Percentiles rank a stretch among this genome's conserved stretches.
phyloP scores from a whole-genome alignment of 1,284 basidiomycete species.

The Exsudoporus floridanus region DNA sequence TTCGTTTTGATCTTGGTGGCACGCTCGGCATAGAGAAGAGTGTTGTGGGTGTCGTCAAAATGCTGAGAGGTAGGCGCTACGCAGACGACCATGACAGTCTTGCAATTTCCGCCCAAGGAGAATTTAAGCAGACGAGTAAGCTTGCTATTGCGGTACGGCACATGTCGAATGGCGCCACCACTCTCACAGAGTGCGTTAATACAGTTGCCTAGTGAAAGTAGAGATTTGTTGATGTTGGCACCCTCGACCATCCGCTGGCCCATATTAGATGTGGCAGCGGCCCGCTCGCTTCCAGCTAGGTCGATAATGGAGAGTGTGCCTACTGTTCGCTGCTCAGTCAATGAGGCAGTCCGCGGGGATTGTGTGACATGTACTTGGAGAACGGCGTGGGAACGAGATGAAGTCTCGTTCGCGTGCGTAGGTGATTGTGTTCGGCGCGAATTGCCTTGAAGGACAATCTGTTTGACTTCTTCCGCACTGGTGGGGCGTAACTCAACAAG shows the following conservation, averaged over 20 bases:
- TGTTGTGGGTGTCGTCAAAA: slow-evolving; percentile 97
- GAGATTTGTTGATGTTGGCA: slow-evolving; percentile 96
- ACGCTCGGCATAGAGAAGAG: slow-evolving; percentile 91
- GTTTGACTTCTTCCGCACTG: slow-evolving; percentile 88
- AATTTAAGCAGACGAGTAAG: slow-evolving; percentile 95
- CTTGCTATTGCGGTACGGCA: slow-evolving; percentile 96
- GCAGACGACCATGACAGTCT: slow-evolving; percentile 98
- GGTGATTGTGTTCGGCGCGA: slow-evolving; percentile 85
- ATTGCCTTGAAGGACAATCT: slow-evolving; percentile 88
- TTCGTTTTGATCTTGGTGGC: slow-evolving; percentile 98
- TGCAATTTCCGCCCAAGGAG: slow-evolving; percentile 95
- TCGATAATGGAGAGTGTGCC: slow-evolving; percentile 96
- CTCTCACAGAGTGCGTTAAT: slow-evolving; percentile 95
- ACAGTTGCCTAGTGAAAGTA: slow-evolving; percentile 92
- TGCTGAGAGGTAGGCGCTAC: slow-evolving; percentile 91
- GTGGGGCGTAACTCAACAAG: slow-evolving; percentile 78
- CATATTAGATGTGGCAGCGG: slow-evolving; percentile 92
- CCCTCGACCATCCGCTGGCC: slow-evolving; percentile 98
- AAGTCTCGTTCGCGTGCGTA: slow-evolving; percentile 92
- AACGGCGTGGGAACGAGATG: slow-evolving; percentile 94
- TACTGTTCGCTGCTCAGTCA: slow-evolving; percentile 79
- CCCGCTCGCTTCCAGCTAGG: slow-evolving; percentile 92
- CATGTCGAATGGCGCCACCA: slow-evolving; percentile 79
- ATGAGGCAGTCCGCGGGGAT: slow-evolving; percentile 75
- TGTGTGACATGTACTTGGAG: slow-evolving; percentile 91